These are phyloP conservation scores for Rasamsonia emersonii DNA, from an alignment of 2,329 filamentous ascomycete species.

Conservation along the genomic window DNA sequence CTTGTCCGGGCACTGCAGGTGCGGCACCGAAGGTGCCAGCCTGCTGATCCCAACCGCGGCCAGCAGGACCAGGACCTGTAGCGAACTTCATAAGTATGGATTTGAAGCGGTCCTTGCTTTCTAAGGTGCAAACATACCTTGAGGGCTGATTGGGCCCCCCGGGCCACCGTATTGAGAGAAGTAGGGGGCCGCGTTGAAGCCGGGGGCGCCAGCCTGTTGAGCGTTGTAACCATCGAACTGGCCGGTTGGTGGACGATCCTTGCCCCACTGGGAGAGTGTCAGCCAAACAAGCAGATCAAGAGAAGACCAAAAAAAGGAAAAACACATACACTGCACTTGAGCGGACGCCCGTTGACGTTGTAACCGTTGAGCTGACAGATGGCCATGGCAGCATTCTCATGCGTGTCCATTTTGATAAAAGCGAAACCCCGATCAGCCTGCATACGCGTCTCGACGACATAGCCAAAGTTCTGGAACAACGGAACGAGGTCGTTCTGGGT, in stretches of 20 bases:
- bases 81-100: constrained; percentile 35
- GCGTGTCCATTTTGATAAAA: constrained; percentile 98
- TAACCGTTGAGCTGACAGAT: constrained; percentile 98
- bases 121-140: constrained; percentile 32
- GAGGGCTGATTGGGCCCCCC: constrained; percentile 52
- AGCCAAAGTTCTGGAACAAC: constrained; percentile 97
- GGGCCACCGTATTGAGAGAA: constrained; percentile 90
- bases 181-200: constrained; percentile 65
- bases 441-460: constrained; percentile 93
- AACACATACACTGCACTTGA: constrained; percentile 93
- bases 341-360: constrained; percentile 89
- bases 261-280: constrained; percentile 70
- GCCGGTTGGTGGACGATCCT: constrained; percentile 86
- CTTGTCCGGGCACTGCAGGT: constrained; percentile 37
- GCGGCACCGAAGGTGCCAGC: constrained; percentile 35
- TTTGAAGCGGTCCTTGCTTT: constrained; percentile 1
- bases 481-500: constrained; percentile 95
- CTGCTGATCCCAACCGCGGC: constrained; percentile 51
- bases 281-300: constrained; percentile 22
- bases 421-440: constrained; percentile 96
- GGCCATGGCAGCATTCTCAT: constrained; percentile 96
- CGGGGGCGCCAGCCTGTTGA: constrained; percentile 62
- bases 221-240: constrained; percentile 78
- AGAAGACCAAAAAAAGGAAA: constrained; percentile 7
- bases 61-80: constrained; percentile 48